Conservation (phyloP, 2,329 filamentous ascomycete species). For the Sclerotinia spermophila region DNA sequence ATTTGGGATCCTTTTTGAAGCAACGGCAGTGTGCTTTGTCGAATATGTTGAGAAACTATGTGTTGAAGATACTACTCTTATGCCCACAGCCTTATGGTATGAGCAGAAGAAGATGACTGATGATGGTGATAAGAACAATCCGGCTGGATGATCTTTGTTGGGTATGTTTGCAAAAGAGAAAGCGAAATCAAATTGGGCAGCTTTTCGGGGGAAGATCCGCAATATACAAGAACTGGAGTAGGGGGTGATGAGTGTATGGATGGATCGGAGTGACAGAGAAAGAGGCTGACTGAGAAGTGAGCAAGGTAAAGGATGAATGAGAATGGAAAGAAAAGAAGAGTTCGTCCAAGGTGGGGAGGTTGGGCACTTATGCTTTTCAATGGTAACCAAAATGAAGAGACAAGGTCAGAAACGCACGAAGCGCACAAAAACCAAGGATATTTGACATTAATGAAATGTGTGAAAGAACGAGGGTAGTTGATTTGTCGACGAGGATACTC, state of each 20-base stretch:
- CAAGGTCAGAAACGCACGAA: constrained; percentile 17
- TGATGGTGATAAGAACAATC: constrained; percentile 15
- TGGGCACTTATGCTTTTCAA: constrained; percentile 32
- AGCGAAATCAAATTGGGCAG: constrained; percentile 13
- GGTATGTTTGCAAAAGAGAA: constrained; percentile 21
- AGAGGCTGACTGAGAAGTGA: constrained; percentile 17
- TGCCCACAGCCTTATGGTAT: constrained; percentile 26
- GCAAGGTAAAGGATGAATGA: constrained; percentile 23
- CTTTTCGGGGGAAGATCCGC: constrained; percentile 11
- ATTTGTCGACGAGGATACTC: constrained; percentile 13
- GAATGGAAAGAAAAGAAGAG: constrained; percentile 22
- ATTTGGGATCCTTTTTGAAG: constrained; percentile 28
- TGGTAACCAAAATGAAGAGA: constrained; percentile 14
- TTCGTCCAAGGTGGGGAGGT: constrained; percentile 24
- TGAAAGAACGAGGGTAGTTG: not conserved
- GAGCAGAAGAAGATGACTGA: constrained; percentile 20
- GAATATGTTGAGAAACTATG: constrained; percentile 6
- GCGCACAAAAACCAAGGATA: constrained; percentile 8
- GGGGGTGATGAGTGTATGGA: constrained; percentile 19
- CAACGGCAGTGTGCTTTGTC: constrained; percentile 20
- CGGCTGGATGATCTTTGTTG: constrained; percentile 19
- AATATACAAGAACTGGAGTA: constrained; percentile 18
- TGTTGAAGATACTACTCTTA: constrained; percentile 21
- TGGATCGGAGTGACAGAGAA: constrained; percentile 23
- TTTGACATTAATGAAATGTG: constrained; percentile 10